phyloP scores from a whole-genome alignment of 371 early-diverging fungal species.

The Syncephalis fuscata region DNA sequence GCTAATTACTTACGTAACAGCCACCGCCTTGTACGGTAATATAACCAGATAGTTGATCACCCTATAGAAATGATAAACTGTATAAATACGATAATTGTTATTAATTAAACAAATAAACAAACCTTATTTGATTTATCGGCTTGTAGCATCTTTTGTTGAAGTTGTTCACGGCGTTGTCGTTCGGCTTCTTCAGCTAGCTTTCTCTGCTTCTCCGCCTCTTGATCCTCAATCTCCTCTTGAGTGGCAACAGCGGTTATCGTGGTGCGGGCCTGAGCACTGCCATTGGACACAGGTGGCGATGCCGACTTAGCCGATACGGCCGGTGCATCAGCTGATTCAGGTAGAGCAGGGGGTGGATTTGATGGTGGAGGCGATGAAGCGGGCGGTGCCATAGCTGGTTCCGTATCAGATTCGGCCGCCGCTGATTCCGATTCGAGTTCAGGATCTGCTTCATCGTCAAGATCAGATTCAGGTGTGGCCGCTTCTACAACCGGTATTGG shows the following conservation, averaged over 20 bases:
- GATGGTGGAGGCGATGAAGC: not conserved
- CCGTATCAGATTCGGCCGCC: slow-evolving; percentile 2
- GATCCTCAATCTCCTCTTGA: not conserved
- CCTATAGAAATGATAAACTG: not conserved
- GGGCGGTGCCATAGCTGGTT: not conserved
- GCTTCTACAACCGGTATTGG: too few relatives aligned
- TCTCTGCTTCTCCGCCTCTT: slow-evolving; percentile 1
- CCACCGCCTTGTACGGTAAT: slow-evolving; percentile 19
- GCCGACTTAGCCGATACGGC: not conserved
- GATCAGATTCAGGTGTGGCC: slow-evolving; percentile 1
- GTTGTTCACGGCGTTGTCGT: not conserved
- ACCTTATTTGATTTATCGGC: not conserved
- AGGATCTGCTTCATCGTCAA: slow-evolving; percentile 3
- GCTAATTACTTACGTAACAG: slow-evolving; percentile 8
- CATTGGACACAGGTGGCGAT: not conserved
- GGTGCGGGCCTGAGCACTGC: not conserved
- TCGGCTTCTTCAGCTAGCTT: slow-evolving; percentile 1
- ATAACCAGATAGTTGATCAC: slow-evolving; percentile 13
- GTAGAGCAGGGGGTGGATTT: not conserved
- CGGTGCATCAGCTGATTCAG: not conserved
- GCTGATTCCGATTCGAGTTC: slow-evolving; percentile 3
- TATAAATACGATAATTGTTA: not conserved
- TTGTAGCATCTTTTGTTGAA: not conserved
- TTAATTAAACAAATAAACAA: not conserved
- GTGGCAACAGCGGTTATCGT: slow-evolving; percentile 1